Base-by-base conservation (phyloP, 2,329 filamentous ascomycete species). In the Ceratocystiopsis sp. region DNA sequence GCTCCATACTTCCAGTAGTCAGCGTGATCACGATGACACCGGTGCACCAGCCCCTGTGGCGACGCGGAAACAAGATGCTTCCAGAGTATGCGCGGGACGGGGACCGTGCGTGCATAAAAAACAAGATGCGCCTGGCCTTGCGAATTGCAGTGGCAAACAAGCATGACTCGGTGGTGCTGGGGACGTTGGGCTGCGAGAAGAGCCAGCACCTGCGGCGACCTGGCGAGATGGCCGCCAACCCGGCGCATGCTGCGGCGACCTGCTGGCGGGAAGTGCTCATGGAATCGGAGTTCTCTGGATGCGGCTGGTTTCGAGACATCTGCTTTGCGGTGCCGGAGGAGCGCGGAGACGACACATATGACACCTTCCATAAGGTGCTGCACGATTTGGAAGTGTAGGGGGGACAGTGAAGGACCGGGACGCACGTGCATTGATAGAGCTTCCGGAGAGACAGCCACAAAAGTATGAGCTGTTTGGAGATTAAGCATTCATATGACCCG, bases 171-270 rank as follows among this genome's bases (percentile, higher is more conserved):
- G 57, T 84, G 10, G 72, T 84, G 6, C 62, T 85, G 2, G 79
- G 80, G 0, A 78, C 80, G 0, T 54, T 84, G 41, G 80, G 80
- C 0, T 84, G 79, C 51, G 80, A 79, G 4, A 76, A 70, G 0
- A 19, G 32, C 2, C 25, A 7, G 25, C 10, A 17, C n/a, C 3
- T 82, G 80, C 54, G 51, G 50, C 0, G 80, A 83, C 54, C 80
- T 2, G 10, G 25, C 25, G 25, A 4, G 25, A 29, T 29, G 25
- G 25, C 25, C 25, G 25, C 25, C 25, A 29, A 29, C 25, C 25
- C 25, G 10, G 25, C 80, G 10, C 57, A 61, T 32, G 73, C 75
- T 47, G 71, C 84, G n/a, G 77, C 73, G 2, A 46, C 59, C 33
- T 77, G 75, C 50, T 84, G 78, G 67, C 54, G 62, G 25, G 68